Base-by-base conservation (phyloP, 345 rosid genomes). In the Citrus trifoliata region DNA sequence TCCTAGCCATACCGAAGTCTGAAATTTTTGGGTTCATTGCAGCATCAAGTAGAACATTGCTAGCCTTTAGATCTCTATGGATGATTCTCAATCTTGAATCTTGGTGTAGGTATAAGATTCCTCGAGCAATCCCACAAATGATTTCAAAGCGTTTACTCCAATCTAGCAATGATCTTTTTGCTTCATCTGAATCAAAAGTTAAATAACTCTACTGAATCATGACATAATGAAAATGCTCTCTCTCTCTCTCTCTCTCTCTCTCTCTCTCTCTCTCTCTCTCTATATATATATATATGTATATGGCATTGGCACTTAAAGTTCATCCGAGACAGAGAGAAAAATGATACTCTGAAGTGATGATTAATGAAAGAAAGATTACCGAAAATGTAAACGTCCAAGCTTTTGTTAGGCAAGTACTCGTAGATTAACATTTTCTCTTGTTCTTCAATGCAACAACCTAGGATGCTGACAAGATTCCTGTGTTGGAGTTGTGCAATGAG, bases 31-130 rank as follows among this genome's bases (percentile, higher is more conserved):
- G 93, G 19, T 79, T 85, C 89, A 92, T 79, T 4, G 65, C 80
- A 0, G 63, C 79, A 67, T 93, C 97, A 3, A 90, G 79, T 51
- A 90, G 85, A 64, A 91, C 74, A 80, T 90, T 90, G 78, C 93
- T 91, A 2, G 91, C 82, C 75, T 92, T 93, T 22, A 93, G 77
- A 76, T 93, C 96, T 78, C 93, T 86, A 40, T 92, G 98, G 33
- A 93, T 90, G 78, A 93, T 92, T 81, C 89, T 89, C 10, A 89
- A 75, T 69, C 97, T 92, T 1, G 95, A 92, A 70, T 93, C 97
- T 65, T 88, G 89, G 79, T 92, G 95, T 13, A 94, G 87, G 66
- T 94, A 94, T n/a, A 90, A 69, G 56, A 92, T 80, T 66, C 97
- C 95, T 6, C 93, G 88, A 62, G 93, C 94, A 59, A 92, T 74